Percentiles rank a stretch among this genome's conserved stretches.
phyloP scores from a whole-genome alignment of 805 yeast species.

The Saturnispora quitensis region DNA sequence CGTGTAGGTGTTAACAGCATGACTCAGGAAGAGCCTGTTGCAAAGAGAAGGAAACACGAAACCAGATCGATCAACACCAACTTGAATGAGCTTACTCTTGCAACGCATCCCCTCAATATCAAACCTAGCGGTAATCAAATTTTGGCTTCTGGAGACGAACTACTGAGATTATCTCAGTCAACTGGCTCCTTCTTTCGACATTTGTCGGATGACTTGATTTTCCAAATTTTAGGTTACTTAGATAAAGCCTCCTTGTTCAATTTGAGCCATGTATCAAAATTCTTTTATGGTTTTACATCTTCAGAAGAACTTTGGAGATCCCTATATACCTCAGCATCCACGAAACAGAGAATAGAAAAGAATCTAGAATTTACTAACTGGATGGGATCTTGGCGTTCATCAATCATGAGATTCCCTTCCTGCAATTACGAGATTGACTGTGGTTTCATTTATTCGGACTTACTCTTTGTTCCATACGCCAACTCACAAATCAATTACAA shows the following conservation, averaged over 20 bases:
- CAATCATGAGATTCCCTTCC: conserved; percentile 34
- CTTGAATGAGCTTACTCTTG: conserved; percentile 13
- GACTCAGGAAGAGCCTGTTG: background rate
- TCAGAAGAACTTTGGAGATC: conserved; percentile 80
- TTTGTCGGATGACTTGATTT: conserved; percentile 57
- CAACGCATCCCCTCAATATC: conserved; percentile 63
- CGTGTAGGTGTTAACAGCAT: background rate
- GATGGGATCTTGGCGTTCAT: conserved; percentile 77
- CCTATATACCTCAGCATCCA: conserved; percentile 31
- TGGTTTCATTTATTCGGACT: conserved; percentile 55
- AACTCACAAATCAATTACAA: conserved; percentile 62
- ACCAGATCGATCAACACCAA: background rate
- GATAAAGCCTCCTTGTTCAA: conserved; percentile 39
- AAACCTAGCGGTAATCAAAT: conserved; percentile 63
- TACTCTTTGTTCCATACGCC: conserved; percentile 75
- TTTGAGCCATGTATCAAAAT: conserved; percentile 52
- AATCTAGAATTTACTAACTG: conserved; percentile 31
- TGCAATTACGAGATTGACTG: conserved; percentile 32
- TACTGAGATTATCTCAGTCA: conserved; percentile 23
- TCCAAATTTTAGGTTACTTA: conserved; percentile 43
- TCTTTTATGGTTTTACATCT: conserved; percentile 60
- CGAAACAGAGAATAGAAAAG: background rate
- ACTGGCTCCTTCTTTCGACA: conserved; percentile 43
- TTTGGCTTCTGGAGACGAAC: conserved; percentile 16
- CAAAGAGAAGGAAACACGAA: conserved; percentile 2